phyloP scores from a whole-genome alignment of 805 yeast genomes.

The Hanseniaspora opuntiae region DNA sequence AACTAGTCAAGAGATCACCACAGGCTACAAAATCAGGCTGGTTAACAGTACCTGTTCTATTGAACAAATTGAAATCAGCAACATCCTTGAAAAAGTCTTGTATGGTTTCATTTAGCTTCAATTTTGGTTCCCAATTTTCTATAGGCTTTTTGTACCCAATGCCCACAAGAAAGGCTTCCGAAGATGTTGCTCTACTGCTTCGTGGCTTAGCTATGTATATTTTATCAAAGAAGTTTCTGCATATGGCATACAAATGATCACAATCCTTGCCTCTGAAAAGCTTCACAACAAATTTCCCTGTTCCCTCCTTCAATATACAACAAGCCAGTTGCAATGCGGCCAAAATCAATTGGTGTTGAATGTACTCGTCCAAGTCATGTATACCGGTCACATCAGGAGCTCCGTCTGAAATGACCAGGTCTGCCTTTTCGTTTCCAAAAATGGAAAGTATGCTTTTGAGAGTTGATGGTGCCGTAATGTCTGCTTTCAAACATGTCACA shows the following conservation, averaged over 20 bases:
- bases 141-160: constrained; percentile 66
- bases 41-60: constrained; percentile 3
- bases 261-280: constrained; percentile 93
- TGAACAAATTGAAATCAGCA: constrained; percentile 39
- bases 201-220: constrained; percentile 95
- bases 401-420: constrained; percentile 91
- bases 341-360: constrained; percentile 84
- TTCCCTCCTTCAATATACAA: constrained; percentile 68
- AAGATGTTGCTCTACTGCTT: constrained; percentile 83
- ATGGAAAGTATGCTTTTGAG: constrained; percentile 57
- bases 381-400: constrained; percentile 98
- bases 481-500: constrained; percentile 85
- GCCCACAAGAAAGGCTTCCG: constrained; percentile 90
- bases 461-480: constrained; percentile 91
- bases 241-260: constrained; percentile 82
- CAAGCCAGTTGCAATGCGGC: constrained; percentile 88
- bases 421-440: constrained; percentile 88
- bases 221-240: constrained; percentile 69
- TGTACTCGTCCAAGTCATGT: constrained; percentile 91
- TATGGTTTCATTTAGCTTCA: constrained; percentile 46
- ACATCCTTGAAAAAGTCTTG: constrained; percentile 74
- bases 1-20: constrained; percentile 66
- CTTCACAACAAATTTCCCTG: constrained; percentile 85
- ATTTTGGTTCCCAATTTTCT: constrained; percentile 66
- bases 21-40: constrained; percentile 61